Percentiles rank a stretch among this genome's conserved stretches.
These are phyloP conservation scores for Fusarium continuum DNA, from an alignment of 2,329 filamentous ascomycete genomes.

Conservation along the genomic window DNA sequence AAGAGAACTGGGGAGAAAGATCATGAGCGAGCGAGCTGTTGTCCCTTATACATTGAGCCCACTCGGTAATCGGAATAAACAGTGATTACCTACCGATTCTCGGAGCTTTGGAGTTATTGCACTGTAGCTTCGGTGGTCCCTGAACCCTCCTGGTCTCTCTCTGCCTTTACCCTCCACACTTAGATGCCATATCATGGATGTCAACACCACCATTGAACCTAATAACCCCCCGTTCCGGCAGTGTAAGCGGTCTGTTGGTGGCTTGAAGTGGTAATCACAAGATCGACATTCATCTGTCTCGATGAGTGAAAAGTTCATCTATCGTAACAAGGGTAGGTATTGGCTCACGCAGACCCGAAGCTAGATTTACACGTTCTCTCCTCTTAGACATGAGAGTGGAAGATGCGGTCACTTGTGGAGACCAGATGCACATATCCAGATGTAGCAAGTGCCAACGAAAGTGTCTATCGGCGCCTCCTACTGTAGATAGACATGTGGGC, in stretches of 20 bases:
- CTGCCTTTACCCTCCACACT: neutral
- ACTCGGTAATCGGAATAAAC: neutral
- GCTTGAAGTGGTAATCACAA: conserved; percentile 5
- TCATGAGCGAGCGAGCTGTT: conserved; percentile 5
- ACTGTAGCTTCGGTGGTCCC: neutral
- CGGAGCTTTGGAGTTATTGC: conserved; percentile 13
- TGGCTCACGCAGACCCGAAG: neutral
- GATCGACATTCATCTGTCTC: conserved; percentile 1
- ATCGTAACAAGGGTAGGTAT: neutral
- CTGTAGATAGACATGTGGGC: conserved; percentile 5
- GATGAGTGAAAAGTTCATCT: neutral
- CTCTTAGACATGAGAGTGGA: neutral
- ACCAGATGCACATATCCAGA: neutral
- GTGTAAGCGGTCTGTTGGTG: neutral
- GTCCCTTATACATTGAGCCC: conserved; percentile 21
- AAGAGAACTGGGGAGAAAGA: neutral
- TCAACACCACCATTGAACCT: neutral
- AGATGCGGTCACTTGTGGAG: neutral
- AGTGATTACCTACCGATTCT: neutral
- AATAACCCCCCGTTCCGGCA: neutral
- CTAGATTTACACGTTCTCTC: neutral
- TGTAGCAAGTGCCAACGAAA: conserved; percentile 15
- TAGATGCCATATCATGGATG: neutral
- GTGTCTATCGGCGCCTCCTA: conserved; percentile 21
- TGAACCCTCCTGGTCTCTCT: neutral